phyloP scores from a whole-genome alignment of 306 rosid species.

The Oemleria cerasiformis region DNA sequence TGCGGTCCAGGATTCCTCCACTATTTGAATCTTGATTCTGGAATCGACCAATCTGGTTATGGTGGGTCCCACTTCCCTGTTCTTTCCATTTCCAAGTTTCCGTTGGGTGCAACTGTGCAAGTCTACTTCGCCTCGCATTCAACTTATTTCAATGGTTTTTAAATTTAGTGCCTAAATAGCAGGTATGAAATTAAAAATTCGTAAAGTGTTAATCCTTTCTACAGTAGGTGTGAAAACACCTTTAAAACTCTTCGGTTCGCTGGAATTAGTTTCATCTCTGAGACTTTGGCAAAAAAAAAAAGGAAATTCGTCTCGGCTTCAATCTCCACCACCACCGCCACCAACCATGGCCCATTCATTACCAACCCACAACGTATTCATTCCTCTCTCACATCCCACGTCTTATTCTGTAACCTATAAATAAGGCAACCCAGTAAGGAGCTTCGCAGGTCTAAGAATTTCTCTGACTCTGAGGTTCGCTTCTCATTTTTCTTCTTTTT shows the following conservation, averaged over 20 bases:
- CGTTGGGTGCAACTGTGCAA: background rate
- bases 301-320: background rate
- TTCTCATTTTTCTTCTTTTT: background rate
- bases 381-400: background rate
- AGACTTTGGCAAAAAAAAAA: too few relatives aligned
- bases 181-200: too few relatives aligned
- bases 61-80: constrained; percentile 19
- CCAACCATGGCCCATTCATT: constrained; percentile 9
- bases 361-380: background rate
- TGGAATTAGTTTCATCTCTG: too few relatives aligned
- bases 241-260: too few relatives aligned
- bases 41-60: background rate
- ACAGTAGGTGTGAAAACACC: too few relatives aligned
- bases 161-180: too few relatives aligned
- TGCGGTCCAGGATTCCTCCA: constrained; percentile 13
- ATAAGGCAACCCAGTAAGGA: background rate
- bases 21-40: constrained; percentile 13
- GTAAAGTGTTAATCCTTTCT: too few relatives aligned
- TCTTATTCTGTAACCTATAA: background rate
- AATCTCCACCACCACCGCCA: constrained; percentile 9
- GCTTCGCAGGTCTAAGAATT: constrained; percentile 4
- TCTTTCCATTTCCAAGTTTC: constrained; percentile 4
- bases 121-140: background rate
- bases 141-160: too few relatives aligned
- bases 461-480: constrained; percentile 8